These are phyloP conservation scores for Lachnellula willkommii DNA, from an alignment of 2,329 filamentous ascomycete species.

Conservation along the genomic window DNA sequence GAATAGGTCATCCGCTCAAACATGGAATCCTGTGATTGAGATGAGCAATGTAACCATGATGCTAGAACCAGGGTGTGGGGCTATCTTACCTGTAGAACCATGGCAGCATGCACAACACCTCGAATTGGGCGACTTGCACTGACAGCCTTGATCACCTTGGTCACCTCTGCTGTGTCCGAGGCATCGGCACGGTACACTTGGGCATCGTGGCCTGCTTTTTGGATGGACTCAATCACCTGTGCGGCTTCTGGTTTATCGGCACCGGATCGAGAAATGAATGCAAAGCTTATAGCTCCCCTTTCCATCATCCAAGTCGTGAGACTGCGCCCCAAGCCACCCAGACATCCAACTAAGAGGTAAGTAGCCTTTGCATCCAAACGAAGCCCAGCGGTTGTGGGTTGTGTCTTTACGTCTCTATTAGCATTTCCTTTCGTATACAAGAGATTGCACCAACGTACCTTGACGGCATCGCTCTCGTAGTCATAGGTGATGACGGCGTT, in stretches of 20 bases:
- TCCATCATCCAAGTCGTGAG: no score
- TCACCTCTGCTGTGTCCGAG: slow-evolving; percentile 28
- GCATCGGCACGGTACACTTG: slow-evolving; percentile 45
- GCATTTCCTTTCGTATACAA: no score
- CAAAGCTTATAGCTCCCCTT: no score
- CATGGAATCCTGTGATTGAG: slow-evolving; percentile 22
- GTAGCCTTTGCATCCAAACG: no score
- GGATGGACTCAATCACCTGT: not conserved
- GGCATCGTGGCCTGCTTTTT: slow-evolving; percentile 35
- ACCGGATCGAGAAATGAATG: not conserved
- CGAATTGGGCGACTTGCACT: slow-evolving; percentile 30
- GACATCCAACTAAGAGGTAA: no score
- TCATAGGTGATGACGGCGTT: no score
- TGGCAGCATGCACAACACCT: slow-evolving; percentile 43
- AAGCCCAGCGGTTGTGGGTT: no score
- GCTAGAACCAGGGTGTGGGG: not conserved
- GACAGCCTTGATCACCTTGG: not conserved
- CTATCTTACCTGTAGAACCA: slow-evolving; percentile 36
- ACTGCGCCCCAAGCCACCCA: no score
- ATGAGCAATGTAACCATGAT: not conserved
- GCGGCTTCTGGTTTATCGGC: not conserved
- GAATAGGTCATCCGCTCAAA: slow-evolving; percentile 35
- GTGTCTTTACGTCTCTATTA: no score
- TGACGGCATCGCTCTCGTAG: no score
- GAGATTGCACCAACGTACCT: no score